Evolutionary conservation across 2,329 filamentous ascomycete genomes (phyloP).

Genomic region (Colletotrichum chlorophyti): DNA sequence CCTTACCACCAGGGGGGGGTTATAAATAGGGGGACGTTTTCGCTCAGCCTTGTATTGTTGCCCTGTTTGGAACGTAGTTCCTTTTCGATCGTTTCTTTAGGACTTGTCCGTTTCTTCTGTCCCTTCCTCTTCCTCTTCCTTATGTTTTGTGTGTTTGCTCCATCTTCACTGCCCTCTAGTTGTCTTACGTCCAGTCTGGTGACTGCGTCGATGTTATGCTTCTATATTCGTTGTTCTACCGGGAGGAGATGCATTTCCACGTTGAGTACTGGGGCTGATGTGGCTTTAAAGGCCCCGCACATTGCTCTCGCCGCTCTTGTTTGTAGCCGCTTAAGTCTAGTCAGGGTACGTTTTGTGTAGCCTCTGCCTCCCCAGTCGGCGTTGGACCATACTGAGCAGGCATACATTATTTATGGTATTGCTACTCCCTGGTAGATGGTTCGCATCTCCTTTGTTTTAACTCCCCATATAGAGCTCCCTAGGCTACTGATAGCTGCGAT

Average conservation of each 20-base stretch:
- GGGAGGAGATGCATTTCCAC: neutral
- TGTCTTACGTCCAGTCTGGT: neutral
- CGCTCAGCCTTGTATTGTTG: neutral
- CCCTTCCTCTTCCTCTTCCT: neutral
- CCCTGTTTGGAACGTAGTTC: neutral
- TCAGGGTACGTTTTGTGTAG: neutral
- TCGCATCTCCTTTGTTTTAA: constrained; percentile 31
- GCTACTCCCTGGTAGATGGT: constrained; percentile 36
- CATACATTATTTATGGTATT: constrained; percentile 35
- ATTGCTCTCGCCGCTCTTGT: neutral
- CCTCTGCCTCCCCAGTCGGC: constrained; percentile 19
- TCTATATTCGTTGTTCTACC: neutral
- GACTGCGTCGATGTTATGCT: neutral
- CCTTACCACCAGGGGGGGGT: neutral
- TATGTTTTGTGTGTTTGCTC: neutral
- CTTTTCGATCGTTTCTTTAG: neutral
- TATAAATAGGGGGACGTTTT: neutral
- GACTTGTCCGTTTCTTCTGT: too few species aligned
- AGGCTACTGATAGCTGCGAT: constrained; percentile 33
- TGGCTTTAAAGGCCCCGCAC: neutral
- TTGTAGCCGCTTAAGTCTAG: neutral
- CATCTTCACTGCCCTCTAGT: neutral
- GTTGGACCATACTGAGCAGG: constrained; percentile 33
- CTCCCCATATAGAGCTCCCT: constrained; percentile 33
- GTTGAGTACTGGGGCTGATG: neutral